Evolutionary conservation across 192 early-diverging fungal species (phyloP).

Genomic region (Dimargaris cristalligena): DNA sequence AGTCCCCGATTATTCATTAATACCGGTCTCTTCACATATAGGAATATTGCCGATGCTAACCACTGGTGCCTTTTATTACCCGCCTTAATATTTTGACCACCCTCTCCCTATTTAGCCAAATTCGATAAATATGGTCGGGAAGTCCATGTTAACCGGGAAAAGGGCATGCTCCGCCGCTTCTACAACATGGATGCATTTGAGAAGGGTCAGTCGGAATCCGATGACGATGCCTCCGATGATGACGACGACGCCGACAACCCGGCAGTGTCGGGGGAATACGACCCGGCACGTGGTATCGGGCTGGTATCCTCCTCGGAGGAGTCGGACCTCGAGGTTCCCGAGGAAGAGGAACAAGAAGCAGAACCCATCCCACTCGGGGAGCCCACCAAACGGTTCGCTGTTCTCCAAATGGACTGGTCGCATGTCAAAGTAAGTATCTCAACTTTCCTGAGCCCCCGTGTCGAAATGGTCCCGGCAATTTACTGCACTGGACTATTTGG

Average conservation of each 20-base stretch:
- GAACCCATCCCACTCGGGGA: slow-evolving; percentile 36
- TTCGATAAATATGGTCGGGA: slow-evolving; percentile 65
- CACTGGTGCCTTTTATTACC: too few relatives aligned
- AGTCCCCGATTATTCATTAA: too few relatives aligned
- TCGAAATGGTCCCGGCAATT: too few relatives aligned
- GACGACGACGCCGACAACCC: slow-evolving; percentile 11
- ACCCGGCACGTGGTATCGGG: slow-evolving; percentile 70
- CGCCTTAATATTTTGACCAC: too few relatives aligned
- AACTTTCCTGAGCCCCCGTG: slow-evolving; percentile 13
- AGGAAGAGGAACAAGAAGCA: slow-evolving; percentile 37
- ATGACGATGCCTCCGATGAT: slow-evolving; percentile 17
- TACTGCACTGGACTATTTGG: too few relatives aligned
- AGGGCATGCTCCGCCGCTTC: slow-evolving; percentile 50
- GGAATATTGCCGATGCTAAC: too few relatives aligned
- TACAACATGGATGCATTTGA: slow-evolving; percentile 27
- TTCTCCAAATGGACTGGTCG: slow-evolving; percentile 92
- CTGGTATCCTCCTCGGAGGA: slow-evolving; percentile 25
- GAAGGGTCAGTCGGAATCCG: too few relatives aligned
- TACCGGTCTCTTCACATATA: too few relatives aligned
- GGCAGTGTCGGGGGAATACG: slow-evolving; percentile 18
- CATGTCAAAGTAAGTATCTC: slow-evolving; percentile 40
- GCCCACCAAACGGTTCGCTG: slow-evolving; percentile 59
- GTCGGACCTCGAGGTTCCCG: slow-evolving; percentile 22
- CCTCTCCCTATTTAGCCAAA: slow-evolving; percentile 26
- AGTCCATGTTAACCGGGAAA: slow-evolving; percentile 23